A percentile compares a stretch with the other conserved stretches of the same genome.
Evolutionary conservation across 495 filamentous ascomycete species (phyloP).

Genomic region (Penicillium chermesinum): DNA sequence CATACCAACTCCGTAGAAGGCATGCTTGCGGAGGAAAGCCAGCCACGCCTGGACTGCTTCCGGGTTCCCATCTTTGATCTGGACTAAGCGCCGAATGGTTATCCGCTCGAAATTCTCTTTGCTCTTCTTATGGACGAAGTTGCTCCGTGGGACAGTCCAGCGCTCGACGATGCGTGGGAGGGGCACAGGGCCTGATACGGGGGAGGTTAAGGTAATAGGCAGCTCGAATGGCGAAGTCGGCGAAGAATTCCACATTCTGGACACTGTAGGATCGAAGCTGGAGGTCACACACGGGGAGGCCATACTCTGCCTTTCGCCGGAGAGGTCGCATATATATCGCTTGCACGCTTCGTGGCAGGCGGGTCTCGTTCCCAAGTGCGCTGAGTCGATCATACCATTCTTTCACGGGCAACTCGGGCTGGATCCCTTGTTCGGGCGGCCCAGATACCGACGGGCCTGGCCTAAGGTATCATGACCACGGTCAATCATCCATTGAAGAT

Average conservation of each 20-base stretch:
- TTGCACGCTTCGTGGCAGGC: constrained; percentile 72
- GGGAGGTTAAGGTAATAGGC: constrained; percentile 90
- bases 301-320: constrained; percentile 64
- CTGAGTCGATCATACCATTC: constrained; percentile 36
- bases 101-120: constrained; percentile 97
- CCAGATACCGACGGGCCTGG: background rate
- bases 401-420: constrained; percentile 19
- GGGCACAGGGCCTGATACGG: constrained; percentile 83
- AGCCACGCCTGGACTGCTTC: constrained; percentile 88
- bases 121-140: constrained; percentile 93
- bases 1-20: constrained; percentile 94
- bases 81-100: constrained; percentile 79
- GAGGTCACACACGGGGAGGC: constrained; percentile 80
- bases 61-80: constrained; percentile 88
- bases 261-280: constrained; percentile 89
- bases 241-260: constrained; percentile 88
- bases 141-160: constrained; percentile 88
- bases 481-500: background rate
- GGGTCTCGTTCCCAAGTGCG: constrained; percentile 35
- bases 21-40: constrained; percentile 82
- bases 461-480: background rate
- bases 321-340: constrained; percentile 82
- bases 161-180: constrained; percentile 78
- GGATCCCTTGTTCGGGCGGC: constrained; percentile 2
- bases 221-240: constrained; percentile 89